phyloP scores from a whole-genome alignment of 768 basidiomycete genomes.

The Tulasnella sp. region DNA sequence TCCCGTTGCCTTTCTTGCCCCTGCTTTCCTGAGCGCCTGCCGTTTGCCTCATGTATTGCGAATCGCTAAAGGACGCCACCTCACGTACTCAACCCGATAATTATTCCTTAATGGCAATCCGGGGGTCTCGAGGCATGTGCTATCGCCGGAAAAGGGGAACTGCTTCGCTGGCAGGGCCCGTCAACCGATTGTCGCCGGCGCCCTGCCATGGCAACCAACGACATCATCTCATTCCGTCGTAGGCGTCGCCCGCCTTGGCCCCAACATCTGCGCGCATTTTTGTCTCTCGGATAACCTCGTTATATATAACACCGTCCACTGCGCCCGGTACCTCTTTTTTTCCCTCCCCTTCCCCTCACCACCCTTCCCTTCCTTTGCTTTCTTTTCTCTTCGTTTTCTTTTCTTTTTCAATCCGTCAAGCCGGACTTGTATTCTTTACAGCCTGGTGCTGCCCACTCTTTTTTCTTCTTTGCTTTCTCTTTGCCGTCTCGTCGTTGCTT shows the following conservation, averaged over 20 bases:
- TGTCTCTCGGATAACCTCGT: not conserved
- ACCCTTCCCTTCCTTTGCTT: not conserved
- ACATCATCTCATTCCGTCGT: not conserved
- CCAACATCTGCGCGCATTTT: not conserved
- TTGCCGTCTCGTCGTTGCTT: not conserved
- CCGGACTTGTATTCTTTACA: slow-evolving; percentile 14
- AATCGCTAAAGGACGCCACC: not conserved
- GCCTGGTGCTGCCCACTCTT: slow-evolving; percentile 3
- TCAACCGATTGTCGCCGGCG: slow-evolving; percentile 4
- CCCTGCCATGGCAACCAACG: slow-evolving; percentile 10
- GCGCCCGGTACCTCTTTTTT: not conserved
- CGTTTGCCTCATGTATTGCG: not conserved
- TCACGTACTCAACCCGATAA: not conserved
- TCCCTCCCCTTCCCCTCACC: not conserved
- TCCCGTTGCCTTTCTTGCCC: slow-evolving; percentile 3
- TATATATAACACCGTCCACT: not conserved
- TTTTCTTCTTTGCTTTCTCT: not conserved
- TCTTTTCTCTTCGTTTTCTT: not conserved
- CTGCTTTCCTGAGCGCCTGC: not conserved
- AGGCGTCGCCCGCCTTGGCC: not conserved
- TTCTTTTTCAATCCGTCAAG: not conserved
- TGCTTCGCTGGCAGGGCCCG: slow-evolving; percentile 3
- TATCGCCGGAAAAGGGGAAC: not conserved
- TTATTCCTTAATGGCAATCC: not conserved
- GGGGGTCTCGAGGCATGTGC: not conserved